Evolutionary conservation across 1,284 basidiomycete species (phyloP).

Genomic region (Boletus albobrunnescens): DNA sequence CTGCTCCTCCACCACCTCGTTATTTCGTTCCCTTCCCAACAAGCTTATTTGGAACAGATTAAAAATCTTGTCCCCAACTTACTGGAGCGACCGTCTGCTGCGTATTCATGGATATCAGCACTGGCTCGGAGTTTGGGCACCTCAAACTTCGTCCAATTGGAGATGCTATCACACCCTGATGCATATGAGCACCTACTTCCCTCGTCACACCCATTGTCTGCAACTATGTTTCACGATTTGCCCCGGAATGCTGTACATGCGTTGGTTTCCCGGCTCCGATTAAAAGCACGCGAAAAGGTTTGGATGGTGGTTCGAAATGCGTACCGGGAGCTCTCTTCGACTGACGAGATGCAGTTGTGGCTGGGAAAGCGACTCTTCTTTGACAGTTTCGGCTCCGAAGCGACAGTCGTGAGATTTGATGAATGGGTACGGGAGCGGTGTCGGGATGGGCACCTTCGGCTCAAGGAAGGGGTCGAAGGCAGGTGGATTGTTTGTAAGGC

Average conservation of each 20-base stretch:
- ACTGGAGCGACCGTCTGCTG: constrained; percentile 35
- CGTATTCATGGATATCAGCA: constrained; percentile 45
- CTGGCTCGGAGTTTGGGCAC: constrained; percentile 47
- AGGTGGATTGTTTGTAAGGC: constrained; percentile 52
- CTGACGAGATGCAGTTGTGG: constrained; percentile 46
- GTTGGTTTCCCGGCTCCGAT: constrained; percentile 46
- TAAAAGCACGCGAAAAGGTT: constrained; percentile 46
- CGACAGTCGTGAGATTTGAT: constrained; percentile 21
- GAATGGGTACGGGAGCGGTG: constrained; percentile 49
- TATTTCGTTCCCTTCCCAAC: constrained; percentile 58
- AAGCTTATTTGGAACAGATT: constrained; percentile 46
- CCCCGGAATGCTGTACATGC: constrained; percentile 41
- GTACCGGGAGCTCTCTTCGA: constrained; percentile 57
- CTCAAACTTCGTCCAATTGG: constrained; percentile 50
- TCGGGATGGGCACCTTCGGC: constrained; percentile 43
- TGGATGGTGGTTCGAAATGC: constrained; percentile 61
- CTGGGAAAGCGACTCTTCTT: constrained; percentile 43
- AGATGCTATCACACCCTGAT: constrained; percentile 38
- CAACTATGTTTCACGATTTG: constrained; percentile 24
- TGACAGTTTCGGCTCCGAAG: constrained; percentile 35
- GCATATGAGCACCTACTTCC: constrained; percentile 25
- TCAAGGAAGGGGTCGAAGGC: constrained; percentile 51
- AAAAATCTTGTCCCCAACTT: constrained; percentile 38
- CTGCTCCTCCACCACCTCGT: constrained; percentile 54
- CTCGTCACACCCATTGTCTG: constrained; percentile 2